Base-by-base conservation (phyloP, 1,139 yeast species). In the Taphrina pruni region DNA sequence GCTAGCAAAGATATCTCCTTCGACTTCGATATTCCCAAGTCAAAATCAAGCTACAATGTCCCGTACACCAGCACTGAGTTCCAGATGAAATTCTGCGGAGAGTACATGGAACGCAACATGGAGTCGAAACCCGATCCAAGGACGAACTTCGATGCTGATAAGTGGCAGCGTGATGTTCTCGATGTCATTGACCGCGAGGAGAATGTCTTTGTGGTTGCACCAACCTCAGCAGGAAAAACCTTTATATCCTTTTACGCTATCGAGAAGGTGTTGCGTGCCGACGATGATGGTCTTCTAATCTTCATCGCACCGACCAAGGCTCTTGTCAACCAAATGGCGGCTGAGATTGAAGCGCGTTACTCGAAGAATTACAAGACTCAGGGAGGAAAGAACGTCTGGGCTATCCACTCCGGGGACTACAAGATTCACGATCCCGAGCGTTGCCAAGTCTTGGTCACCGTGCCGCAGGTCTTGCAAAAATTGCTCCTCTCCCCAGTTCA, bases 341-440 rank as follows among this genome's bases (percentile, higher is more conserved):
- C 70, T 11, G 70, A 69, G 50, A 66, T 69, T 43, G 66, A 69
- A 21, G 70, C 70, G n/a, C 62, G 70, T 8, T 69, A 62, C 38
- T 58, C 67, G 32, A 69, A 69, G 57, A 58, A 64, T 17, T 69
- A 69, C 57, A 64, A 46, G 21, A 61, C 69, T 14, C 69, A 65
- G 50, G 70, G 68, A 45, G 70, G 70, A 52, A 65, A 69, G 52
- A 69, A 64, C 20, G 70, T 69, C 43, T 69, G 70, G 70, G 67
- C 70, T 6, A 65, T 69, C 32, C 65, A 65, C 38, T 62, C 69
- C 17, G 68, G 69, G 35, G 70, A 69, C 36, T 69, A 69, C 57
- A 65, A 61, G 43, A 69, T 65, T 32, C 66, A 69, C 48, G 61
- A 66, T 20, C 70, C 70, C 12, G 68, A 65, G 20, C 43, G 58